Evolutionary conservation across 192 early-diverging fungal genomes (phyloP), one percentile per base, ranked within the genome.

Genomic region (Coemansia sp.): DNA sequence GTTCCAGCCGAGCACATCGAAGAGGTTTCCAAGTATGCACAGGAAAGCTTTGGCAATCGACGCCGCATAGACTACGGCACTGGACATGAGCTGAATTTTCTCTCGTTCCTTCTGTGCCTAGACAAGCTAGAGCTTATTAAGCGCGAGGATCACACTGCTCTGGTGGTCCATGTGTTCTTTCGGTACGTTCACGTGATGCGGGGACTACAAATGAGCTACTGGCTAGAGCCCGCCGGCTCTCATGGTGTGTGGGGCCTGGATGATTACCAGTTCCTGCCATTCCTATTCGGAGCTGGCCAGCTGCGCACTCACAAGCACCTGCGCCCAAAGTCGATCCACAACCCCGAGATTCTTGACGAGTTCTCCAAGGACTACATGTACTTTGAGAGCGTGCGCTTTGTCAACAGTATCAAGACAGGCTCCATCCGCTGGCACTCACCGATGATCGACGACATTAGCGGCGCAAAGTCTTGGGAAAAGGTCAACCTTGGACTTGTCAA

Each of bases 241-340:
- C 97, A 99, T 66, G 97, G 97, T 61, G 97, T 99, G n/a, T 99
- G 97, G 97, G 97, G 97, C 3, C 86, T 99, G 44, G 96, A 99
- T 68, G 97, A 99, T 74, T 97, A 95, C 77, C 96, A 99, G 64
- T 98, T 98, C 68, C 75, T 99, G 74, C 95, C 97, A 7, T 99
- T 96, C 74, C 46, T 95, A 58, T 98, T 96, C 87, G 97, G 96
- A 5, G 84, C 92, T 13, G 88, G 91, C 13, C 95, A 98, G 75
- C 84, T 98, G 37, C 78, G 87, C 58, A 88, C 89, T 40, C 97
- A 98, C 86, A 96, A 93, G 77, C 86, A 96, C 58, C 84, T 99
- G 63, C 85, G 89, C 39, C 97, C 97, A 32, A 98, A 98, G 65
- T 94, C 95, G 13, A 96, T 99, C 64, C 94, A 96, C 80, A 90